Conservation (phyloP, 192 early-diverging fungal species). For the Gamsiella multidivaricata region DNA sequence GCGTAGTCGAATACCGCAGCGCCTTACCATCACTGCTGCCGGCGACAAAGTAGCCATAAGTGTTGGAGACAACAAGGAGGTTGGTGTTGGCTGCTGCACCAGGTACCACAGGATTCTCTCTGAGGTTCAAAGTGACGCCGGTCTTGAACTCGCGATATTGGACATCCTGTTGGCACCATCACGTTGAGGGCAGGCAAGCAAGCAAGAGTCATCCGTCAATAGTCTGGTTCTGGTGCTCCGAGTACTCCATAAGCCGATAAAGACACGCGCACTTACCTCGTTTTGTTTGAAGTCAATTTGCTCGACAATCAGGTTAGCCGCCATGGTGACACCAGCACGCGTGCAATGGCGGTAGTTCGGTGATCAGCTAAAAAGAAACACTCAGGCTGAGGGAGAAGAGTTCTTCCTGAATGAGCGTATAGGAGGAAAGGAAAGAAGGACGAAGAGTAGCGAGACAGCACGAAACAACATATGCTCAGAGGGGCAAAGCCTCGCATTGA, state of each 20-base stretch:
- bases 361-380: no score
- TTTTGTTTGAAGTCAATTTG: conserved; percentile 10
- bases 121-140: conserved; percentile 13
- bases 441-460: no score
- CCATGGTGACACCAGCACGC: conserved; percentile 6
- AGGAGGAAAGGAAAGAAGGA: no score
- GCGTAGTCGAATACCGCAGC: background rate
- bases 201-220: no score
- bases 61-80: conserved; percentile 70
- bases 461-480: no score
- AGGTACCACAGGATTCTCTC: conserved; percentile 16
- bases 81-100: conserved; percentile 60
- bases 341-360: no score
- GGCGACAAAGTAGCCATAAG: conserved; percentile 76
- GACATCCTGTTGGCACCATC: conserved; percentile 19
- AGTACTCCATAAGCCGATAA: no score
- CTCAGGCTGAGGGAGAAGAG: no score
- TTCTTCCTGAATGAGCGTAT: no score
- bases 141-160: conserved; percentile 25
- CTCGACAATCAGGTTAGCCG: conserved; percentile 2
- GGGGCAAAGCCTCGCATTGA: no score
- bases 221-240: background rate
- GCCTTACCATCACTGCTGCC: conserved; percentile 65
- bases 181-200: background rate
- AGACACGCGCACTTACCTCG: conserved; percentile 6